These are phyloP conservation scores for Starmerella gropengiesseri DNA, from an alignment of 805 yeast genomes.

Conservation along the genomic window DNA sequence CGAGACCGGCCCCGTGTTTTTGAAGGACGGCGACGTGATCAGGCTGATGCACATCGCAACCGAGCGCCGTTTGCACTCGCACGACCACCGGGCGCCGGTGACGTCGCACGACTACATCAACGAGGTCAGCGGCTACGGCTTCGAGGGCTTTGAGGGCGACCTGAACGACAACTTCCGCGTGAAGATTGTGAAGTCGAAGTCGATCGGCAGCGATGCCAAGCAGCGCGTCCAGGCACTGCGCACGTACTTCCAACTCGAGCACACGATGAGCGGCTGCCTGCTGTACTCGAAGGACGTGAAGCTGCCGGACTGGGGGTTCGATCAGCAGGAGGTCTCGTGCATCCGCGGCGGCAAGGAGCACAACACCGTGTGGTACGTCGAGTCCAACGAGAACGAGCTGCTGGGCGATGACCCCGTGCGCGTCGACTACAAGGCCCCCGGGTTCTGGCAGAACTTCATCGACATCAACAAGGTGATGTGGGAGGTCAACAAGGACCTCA, in stretches of 20 bases:
- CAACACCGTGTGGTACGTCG: slow-evolving; percentile 66
- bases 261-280: slow-evolving; percentile 55
- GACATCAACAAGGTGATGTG: slow-evolving; percentile 52
- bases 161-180: slow-evolving; percentile 61
- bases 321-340: slow-evolving; percentile 84
- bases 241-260: slow-evolving; percentile 58
- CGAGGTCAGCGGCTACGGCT: slow-evolving; percentile 69
- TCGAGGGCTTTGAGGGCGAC: slow-evolving; percentile 51
- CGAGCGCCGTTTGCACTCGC: slow-evolving; percentile 56
- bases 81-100: slow-evolving; percentile 72
- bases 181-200: slow-evolving; percentile 35
- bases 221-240: slow-evolving; percentile 45
- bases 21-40: slow-evolving; percentile 47
- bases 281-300: slow-evolving; percentile 56
- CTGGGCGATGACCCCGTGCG: slow-evolving; percentile 31
- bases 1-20: slow-evolving; percentile 33
- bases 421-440: slow-evolving; percentile 30
- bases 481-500: slow-evolving; percentile 37
- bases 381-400: slow-evolving; percentile 48
- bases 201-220: slow-evolving; percentile 28
- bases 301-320: slow-evolving; percentile 76
- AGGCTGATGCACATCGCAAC: slow-evolving; percentile 63
- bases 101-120: slow-evolving; percentile 82
- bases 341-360: slow-evolving; percentile 58
- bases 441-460: slow-evolving; percentile 41